These are phyloP conservation scores for Tuber calosporum DNA, from an alignment of 495 filamentous ascomycete genomes.

Conservation along the genomic window DNA sequence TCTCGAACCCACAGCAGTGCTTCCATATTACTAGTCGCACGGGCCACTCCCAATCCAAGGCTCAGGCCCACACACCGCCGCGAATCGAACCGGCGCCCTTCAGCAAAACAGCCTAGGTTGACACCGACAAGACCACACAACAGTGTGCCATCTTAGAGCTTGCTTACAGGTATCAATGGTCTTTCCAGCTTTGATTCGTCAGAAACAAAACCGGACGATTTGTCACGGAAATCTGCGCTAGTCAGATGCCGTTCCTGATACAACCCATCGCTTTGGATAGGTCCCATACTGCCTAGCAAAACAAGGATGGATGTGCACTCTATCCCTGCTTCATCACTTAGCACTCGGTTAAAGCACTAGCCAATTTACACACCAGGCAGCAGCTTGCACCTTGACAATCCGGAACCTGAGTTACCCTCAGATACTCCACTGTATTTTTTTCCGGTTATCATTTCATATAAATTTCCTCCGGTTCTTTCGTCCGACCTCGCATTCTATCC, in stretches of 20 bases:
- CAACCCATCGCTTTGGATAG: not conserved
- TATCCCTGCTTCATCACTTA: not conserved
- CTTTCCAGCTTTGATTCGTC: not conserved
- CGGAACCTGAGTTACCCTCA: not conserved
- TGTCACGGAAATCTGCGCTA: not conserved
- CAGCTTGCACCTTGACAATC: not conserved
- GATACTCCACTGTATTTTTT: not conserved
- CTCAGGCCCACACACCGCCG: no score
- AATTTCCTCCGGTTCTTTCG: not conserved
- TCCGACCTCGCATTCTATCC: not conserved
- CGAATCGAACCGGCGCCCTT: no score
- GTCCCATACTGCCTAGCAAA: not conserved
- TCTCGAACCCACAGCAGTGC: not conserved
- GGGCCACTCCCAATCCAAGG: no score
- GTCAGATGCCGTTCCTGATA: not conserved
- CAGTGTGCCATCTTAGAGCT: no score
- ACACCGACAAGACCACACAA: no score
- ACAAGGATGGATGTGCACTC: not conserved
- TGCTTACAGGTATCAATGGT: not conserved
- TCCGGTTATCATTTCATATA: not conserved
- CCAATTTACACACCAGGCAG: not conserved
- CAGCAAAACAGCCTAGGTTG: no score
- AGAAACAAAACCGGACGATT: not conserved
- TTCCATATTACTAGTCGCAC: no score
- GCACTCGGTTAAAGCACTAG: not conserved